Evolutionary conservation across 345 rosid species (phyloP).

Genomic region (Atalantia buxifolia): DNA sequence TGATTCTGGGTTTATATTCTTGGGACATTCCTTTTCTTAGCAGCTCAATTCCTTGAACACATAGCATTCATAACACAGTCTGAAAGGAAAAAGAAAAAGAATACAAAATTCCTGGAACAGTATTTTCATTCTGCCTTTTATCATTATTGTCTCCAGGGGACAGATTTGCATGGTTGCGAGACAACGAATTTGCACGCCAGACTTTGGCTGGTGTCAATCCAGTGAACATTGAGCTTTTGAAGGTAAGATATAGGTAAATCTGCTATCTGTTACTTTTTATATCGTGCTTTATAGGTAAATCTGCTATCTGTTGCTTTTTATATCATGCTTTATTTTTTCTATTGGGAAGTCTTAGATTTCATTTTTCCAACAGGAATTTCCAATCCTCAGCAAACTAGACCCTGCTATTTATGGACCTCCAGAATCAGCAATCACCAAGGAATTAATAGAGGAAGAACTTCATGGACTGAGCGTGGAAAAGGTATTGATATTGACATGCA

Average conservation of each 20-base stretch:
- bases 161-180: conserved; percentile 92
- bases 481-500: conserved; percentile 35
- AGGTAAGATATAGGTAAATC: conserved; percentile 31
- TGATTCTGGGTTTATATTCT: not conserved
- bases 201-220: conserved; percentile 93
- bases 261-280: not conserved
- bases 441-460: conserved; percentile 69
- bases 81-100: not conserved
- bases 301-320: not conserved
- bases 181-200: conserved; percentile 91
- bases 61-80: not conserved
- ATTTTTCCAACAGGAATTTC: conserved; percentile 59
- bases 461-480: conserved; percentile 61
- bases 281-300: conserved; percentile 1
- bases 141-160: conserved; percentile 49
- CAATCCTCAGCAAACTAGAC: conserved; percentile 82
- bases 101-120: not conserved
- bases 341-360: conserved; percentile 1
- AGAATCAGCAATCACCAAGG: conserved; percentile 76
- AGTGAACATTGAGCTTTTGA: conserved; percentile 69
- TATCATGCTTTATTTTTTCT: conserved; percentile 1
- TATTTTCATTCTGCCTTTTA: conserved; percentile 1
- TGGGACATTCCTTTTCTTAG: not conserved
- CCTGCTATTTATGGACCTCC: conserved; percentile 74
- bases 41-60: not conserved